phyloP scores from a whole-genome alignment of 2,329 filamentous ascomycete genomes.

The Apiospora hydei region DNA sequence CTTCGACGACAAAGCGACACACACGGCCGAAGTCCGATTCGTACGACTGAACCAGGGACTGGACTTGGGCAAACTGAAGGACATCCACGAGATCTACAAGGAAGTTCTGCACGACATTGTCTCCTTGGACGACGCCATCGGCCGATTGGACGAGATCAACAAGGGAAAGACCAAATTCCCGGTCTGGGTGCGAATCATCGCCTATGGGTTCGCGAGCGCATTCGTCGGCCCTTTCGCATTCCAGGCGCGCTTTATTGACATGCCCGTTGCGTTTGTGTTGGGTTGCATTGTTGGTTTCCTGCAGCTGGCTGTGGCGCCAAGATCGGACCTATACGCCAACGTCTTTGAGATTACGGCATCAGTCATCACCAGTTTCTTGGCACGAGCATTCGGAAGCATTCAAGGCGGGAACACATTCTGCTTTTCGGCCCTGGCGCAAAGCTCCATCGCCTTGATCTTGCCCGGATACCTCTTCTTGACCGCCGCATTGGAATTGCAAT shows the following conservation, averaged over 20 bases:
- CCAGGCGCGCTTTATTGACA: slow-evolving; percentile 72
- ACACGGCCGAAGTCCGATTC: slow-evolving; percentile 72
- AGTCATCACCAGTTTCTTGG: slow-evolving; percentile 67
- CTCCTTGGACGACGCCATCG: slow-evolving; percentile 63
- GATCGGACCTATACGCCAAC: slow-evolving; percentile 71
- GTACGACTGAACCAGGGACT: slow-evolving; percentile 65
- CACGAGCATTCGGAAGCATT: slow-evolving; percentile 69
- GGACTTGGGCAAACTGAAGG: slow-evolving; percentile 67
- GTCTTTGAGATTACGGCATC: slow-evolving; percentile 70
- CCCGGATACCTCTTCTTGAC: slow-evolving; percentile 67
- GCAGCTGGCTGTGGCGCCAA: slow-evolving; percentile 73
- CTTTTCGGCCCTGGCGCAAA: slow-evolving; percentile 70
- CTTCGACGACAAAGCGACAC: slow-evolving; percentile 75
- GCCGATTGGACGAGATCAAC: slow-evolving; percentile 61
- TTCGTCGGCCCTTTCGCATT: slow-evolving; percentile 80
- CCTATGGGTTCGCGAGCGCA: slow-evolving; percentile 77
- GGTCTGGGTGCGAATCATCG: slow-evolving; percentile 60
- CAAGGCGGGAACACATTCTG: slow-evolving; percentile 60
- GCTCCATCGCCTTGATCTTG: slow-evolving; percentile 70
- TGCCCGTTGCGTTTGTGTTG: slow-evolving; percentile 74
- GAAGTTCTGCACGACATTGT: slow-evolving; percentile 68
- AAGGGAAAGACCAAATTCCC: slow-evolving; percentile 62
- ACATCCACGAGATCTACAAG: slow-evolving; percentile 69
- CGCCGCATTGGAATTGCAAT: slow-evolving; percentile 69
- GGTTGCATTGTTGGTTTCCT: slow-evolving; percentile 74